A percentile compares a stretch with the other conserved stretches of the same genome.
phyloP scores from a whole-genome alignment of 2,329 filamentous ascomycete species.

The Cladosporium sp. region DNA sequence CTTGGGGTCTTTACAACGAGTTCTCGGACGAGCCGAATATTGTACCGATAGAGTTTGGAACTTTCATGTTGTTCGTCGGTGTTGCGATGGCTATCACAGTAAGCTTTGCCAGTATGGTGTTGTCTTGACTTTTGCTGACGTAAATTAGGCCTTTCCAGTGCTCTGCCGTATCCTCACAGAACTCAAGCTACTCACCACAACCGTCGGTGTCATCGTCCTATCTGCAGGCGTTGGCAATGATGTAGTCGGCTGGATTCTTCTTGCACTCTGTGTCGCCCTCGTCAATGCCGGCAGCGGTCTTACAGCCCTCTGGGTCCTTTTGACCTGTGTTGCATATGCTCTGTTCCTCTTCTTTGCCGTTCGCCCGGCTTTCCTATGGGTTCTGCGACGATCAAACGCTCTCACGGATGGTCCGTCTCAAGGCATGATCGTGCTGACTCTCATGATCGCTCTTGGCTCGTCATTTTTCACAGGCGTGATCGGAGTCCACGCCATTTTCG shows the following conservation, averaged over 20 bases:
- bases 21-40: slow-evolving; percentile 57
- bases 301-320: slow-evolving; percentile 76
- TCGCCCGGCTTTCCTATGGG: slow-evolving; percentile 68
- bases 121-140: slow-evolving; percentile 8
- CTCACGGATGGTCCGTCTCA: slow-evolving; percentile 86
- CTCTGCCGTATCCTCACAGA: slow-evolving; percentile 91
- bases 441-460: slow-evolving; percentile 72
- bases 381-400: slow-evolving; percentile 68
- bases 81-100: slow-evolving; percentile 90
- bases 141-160: slow-evolving; percentile 66
- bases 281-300: slow-evolving; percentile 83
- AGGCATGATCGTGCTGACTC: slow-evolving; percentile 73
- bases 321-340: slow-evolving; percentile 69
- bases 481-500: slow-evolving; percentile 91
- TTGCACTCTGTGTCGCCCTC: slow-evolving; percentile 87
- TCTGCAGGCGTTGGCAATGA: slow-evolving; percentile 93
- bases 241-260: slow-evolving; percentile 82
- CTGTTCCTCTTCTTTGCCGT: slow-evolving; percentile 70
- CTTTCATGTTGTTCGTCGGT: slow-evolving; percentile 75
- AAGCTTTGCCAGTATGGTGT: slow-evolving; percentile 19
- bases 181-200: slow-evolving; percentile 75
- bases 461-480: slow-evolving; percentile 88
- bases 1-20: slow-evolving; percentile 73
- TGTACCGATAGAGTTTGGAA: slow-evolving; percentile 56
- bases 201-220: slow-evolving; percentile 81